Evolutionary conservation across 2,329 filamentous ascomycete species (phyloP), one percentile per base, ranked within the genome.

Genomic region (Alternaria consortialis): DNA sequence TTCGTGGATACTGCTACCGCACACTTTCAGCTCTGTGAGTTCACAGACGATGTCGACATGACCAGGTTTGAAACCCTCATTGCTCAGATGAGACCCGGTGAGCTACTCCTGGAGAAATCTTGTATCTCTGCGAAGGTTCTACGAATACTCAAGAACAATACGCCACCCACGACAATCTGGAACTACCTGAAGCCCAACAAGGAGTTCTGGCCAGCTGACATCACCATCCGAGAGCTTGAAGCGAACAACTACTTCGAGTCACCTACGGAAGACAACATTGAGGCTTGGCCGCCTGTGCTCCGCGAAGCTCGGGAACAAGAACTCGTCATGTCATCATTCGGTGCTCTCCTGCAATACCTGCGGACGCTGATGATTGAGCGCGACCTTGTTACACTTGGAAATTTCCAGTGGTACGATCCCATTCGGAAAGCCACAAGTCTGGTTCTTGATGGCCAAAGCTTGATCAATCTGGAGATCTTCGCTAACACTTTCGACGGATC

Each of bases 401-500:
- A 96, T 75, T 97, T 99, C 74, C 87, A 89, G 53, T 90, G 89
- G 85, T 99, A 99, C 77, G 93, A 91, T 74, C 95, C 95, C 0
- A 98, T 99, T 53, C 91, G 91, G 73, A 97, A 97, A 75, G 86
- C 89, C 1, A 93, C 93, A 12, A 98, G 92, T 31, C 83, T 99
- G 44, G 91, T 99, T 9, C 85, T 99, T 1, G 95, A 99, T 71
- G 95, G 95, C 0, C 95, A 99, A 76, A 98, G 94, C 23, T 84
- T 99, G 69, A 96, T 97, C 83, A 99, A 99, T 73, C 88, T 99
- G n/a, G 95, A 99, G 76, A 87, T 99, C 5, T 99, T 99, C 70
- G 87, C 93, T 69, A 99, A 99, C 79, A 94, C 90, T 0, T 93
- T 91, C 67, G 94, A 97, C 74, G 94, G 94, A 7, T 89, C 92